Conservation (phyloP, 176 grass and related monocot species). For the Oryza punctata region DNA sequence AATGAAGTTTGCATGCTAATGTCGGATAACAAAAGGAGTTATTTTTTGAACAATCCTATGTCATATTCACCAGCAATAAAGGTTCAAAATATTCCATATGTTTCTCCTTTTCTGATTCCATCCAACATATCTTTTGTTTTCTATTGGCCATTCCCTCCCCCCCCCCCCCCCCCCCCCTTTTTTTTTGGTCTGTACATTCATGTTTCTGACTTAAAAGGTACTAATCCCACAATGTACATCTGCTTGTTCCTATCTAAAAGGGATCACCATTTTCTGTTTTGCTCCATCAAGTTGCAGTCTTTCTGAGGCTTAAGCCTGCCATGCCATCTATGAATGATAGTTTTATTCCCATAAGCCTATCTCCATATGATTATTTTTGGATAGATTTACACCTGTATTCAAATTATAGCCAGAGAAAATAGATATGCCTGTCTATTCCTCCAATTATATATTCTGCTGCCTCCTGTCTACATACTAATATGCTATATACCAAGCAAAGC, state of each 20-base stretch:
- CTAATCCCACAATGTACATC: slow-evolving; percentile 29
- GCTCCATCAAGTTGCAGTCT: not conserved
- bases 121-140: slow-evolving; percentile 46
- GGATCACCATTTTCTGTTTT: slow-evolving; percentile 12
- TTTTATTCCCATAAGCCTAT: slow-evolving; percentile 6
- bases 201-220: slow-evolving; percentile 18
- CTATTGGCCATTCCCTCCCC: slow-evolving; percentile 17
- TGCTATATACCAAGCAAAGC: slow-evolving; percentile 15
- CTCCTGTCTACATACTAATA: not conserved
- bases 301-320: not conserved
- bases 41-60: slow-evolving; percentile 15
- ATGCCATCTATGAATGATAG: slow-evolving; percentile 11
- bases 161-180: not conserved
- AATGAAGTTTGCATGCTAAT: not conserved
- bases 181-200: slow-evolving; percentile 34
- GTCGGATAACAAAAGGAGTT: slow-evolving; percentile 15
- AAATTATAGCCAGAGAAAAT: slow-evolving; percentile 24
- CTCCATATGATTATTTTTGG: not conserved
- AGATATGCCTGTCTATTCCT: not conserved
- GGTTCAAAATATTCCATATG: slow-evolving; percentile 50
- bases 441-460: not conserved
- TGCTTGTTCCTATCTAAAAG: slow-evolving; percentile 24
- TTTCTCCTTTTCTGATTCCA: slow-evolving; percentile 34
- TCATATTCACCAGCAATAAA: slow-evolving; percentile 43
- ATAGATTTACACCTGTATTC: not conserved